Evolutionary conservation across 495 filamentous ascomycete species (phyloP), one percentile per base, ranked within the genome.

Genomic region (Pyrenula aspistea): DNA sequence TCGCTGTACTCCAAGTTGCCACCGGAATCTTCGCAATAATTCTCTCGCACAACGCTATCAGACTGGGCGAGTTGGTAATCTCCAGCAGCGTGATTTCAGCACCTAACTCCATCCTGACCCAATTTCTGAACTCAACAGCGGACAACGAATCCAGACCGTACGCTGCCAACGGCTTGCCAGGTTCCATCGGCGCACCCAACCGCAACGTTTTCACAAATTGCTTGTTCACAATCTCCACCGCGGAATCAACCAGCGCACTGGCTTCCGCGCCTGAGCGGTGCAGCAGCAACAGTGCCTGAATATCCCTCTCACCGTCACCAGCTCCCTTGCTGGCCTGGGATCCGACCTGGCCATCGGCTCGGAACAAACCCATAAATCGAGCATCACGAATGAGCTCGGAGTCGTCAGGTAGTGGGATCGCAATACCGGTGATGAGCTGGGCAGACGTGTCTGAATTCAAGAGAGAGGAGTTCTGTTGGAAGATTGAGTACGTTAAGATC

Each of bases 111-210:
- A 42, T 15, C 0, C 57, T 53, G 2, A 51, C 22, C 60, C 61
- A 70, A 53, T 67, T 66, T 15, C 67, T 56, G 21, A 70, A 42
- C 47, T 71, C 67, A 22, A 71, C 62, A 3, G 68, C 67, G 2
- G 57, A 25, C 12, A 69, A 56, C 12, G 63, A 71, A 23, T 71
- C 67, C 2, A 68, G 2, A 0, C 69, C 64, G 53, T 69, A 69
- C 1, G 24, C 42, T 0, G 56, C 22, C 42, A 68, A 24, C 12
- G 67, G 58, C 53, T 56, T 55, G 0, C 49, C 59, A 1, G 59
- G 51, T 11, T 71, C 68, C 36, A 66, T 31, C 10, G 60, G 57
- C 47, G 63, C 62, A 12, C 22, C 47, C 52, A 68, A 51, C 12
- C 63, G 49, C 49, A 70, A 55, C 48, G 48, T 65, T n/a, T 49